A percentile compares a stretch with the other conserved stretches of the same genome.
Evolutionary conservation across 2,329 filamentous ascomycete genomes (phyloP).

Genomic region (Fusarium abutilonis): DNA sequence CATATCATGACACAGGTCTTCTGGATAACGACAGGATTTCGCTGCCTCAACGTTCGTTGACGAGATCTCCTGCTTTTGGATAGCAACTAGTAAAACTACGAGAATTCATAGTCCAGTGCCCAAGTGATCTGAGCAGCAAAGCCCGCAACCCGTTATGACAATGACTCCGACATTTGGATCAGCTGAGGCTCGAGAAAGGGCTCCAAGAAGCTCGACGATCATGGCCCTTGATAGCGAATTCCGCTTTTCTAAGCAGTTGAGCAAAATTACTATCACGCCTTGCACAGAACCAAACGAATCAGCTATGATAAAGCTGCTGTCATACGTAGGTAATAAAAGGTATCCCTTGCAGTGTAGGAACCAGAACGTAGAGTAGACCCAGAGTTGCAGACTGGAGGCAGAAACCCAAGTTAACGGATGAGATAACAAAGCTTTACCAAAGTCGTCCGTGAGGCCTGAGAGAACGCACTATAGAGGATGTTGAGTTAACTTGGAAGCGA

Average conservation of each 20-base stretch:
- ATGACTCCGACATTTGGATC: conserved; percentile 48
- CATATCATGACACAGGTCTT: conserved; percentile 51
- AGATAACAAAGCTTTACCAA: neutral
- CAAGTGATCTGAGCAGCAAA: conserved; percentile 22
- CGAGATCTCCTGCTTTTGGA: conserved; percentile 44
- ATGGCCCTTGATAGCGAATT: conserved; percentile 67
- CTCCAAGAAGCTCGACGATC: conserved; percentile 56
- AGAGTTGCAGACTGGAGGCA: too few relatives aligned
- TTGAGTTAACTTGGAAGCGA: conserved; percentile 42
- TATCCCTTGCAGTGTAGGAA: neutral
- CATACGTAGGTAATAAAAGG: neutral
- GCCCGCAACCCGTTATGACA: conserved; percentile 51
- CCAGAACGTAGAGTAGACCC: neutral
- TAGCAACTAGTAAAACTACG: too few relatives aligned
- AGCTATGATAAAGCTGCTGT: conserved; percentile 1
- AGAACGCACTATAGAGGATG: conserved; percentile 48
- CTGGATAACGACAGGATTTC: conserved; percentile 43
- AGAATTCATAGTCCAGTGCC: too few relatives aligned
- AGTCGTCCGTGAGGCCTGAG: conserved; percentile 5
- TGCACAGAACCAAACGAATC: neutral
- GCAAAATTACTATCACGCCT: neutral
- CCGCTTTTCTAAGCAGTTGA: conserved; percentile 65
- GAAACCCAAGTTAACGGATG: neutral
- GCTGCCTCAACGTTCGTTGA: conserved; percentile 42
- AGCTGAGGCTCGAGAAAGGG: conserved; percentile 38